Evolutionary conservation across 495 filamentous ascomycete genomes (phyloP).

Genomic region (Neurospora sp.): DNA sequence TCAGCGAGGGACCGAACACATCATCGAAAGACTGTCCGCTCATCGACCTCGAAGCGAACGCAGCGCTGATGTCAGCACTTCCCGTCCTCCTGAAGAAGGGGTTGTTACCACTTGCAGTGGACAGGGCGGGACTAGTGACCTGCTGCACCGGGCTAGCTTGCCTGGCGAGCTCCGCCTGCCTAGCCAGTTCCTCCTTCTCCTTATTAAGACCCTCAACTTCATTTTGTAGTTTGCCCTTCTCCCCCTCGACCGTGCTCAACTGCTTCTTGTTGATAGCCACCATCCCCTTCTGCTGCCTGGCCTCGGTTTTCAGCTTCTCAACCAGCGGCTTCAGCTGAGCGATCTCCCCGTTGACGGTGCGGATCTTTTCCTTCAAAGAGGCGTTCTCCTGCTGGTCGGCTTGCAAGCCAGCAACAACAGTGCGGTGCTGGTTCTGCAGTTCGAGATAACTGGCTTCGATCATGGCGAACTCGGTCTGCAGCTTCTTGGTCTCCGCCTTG

Average conservation of each 20-base stretch:
- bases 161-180: conserved; percentile 30
- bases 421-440: conserved; percentile 72
- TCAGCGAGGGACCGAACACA: conserved; percentile 72
- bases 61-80: conserved; percentile 53
- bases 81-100: conserved; percentile 79
- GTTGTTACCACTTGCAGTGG: conserved; percentile 70
- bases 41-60: conserved; percentile 36
- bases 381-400: conserved; percentile 84
- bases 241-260: conserved; percentile 74
- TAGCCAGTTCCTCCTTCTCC: conserved; percentile 46
- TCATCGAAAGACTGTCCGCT: conserved; percentile 71
- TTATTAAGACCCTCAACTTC: conserved; percentile 63
- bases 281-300: conserved; percentile 87
- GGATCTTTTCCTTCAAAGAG: conserved; percentile 77
- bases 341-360: conserved; percentile 69
- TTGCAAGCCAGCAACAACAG: conserved; percentile 62
- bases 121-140: conserved; percentile 57
- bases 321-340: conserved; percentile 73
- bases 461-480: conserved; percentile 71
- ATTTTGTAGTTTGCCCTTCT: conserved; percentile 70
- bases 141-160: conserved; percentile 27
- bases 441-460: conserved; percentile 77
- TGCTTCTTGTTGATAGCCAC: conserved; percentile 99
- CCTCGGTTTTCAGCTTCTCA: conserved; percentile 81
- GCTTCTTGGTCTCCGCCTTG: conserved; percentile 68